Base-by-base conservation (phyloP, 305 asterid genomes). In the Fraxinus xanthoxyloides region DNA sequence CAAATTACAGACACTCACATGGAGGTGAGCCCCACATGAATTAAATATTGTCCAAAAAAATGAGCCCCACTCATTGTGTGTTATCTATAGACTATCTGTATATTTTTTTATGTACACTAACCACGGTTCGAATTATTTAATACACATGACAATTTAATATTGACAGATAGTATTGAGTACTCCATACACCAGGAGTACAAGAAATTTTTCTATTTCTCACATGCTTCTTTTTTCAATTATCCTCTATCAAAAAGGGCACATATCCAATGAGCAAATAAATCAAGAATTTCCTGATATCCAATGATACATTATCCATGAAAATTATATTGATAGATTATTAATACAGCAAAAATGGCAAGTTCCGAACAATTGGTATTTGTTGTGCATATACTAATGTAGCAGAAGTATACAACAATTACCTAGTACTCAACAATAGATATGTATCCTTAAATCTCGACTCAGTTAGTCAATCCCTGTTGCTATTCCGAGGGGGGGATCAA, bases 381-480 rank as follows among this genome's bases (percentile, higher is more conserved):
- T 80, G 83, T 86, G 87, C 89, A 85, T 77, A 43, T 30, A 51
- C 3, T 51, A 34, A 75, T 67, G 82, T 76, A 78, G 83, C 87
- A 81, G 72, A 81, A 72, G 86, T 76, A 79, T 83, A 88, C 87
- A 88, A 86, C 83, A 85, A 80, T 77, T n/a, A 85, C 83, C 87
- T 75, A 79, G 72, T 85, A 74, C 91, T 84, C 85, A 82, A 78
- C 82, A 54, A 46, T 75, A 48, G 75, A 12, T 76, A 81, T 65
- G 75, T 28, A 82, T 83, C 79, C 85, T 79, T 79, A 67, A 72
- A 79, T 83, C 84, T 77, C 82, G 51, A 77, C 72, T 81, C 77
- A 83, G 92, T 90, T 84, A 69, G 88, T 85, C 86, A 78, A 85
- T 72, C 84, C 87, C 89, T 74, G 82, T 51, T 78, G 83, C 78